These are phyloP conservation scores for Kluyveromyces nonfermentans DNA, from an alignment of 805 yeast genomes.

Conservation along the genomic window DNA sequence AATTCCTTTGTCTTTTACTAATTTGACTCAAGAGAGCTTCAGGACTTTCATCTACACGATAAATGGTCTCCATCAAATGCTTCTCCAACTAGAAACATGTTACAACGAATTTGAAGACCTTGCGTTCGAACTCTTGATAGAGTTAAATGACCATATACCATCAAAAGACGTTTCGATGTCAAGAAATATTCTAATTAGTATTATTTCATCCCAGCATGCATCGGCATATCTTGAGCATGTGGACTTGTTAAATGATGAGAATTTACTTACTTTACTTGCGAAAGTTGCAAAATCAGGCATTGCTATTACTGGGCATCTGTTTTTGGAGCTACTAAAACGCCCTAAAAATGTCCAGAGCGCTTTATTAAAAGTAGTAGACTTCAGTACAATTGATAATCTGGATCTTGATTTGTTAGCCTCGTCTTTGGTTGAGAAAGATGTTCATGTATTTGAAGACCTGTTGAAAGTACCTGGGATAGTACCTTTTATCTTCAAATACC, in stretches of 20 bases:
- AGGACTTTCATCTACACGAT: constrained; percentile 26
- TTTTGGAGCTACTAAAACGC: background rate
- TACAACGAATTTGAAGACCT: constrained; percentile 5
- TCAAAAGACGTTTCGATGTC: background rate
- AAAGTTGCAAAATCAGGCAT: background rate
- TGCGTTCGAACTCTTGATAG: constrained; percentile 5
- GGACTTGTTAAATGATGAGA: background rate
- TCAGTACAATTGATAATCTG: constrained; percentile 8
- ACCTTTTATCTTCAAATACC: background rate
- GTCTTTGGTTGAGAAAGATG: background rate
- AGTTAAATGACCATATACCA: background rate
- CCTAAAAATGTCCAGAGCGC: background rate
- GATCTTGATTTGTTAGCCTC: background rate
- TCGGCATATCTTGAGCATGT: background rate
- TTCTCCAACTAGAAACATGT: constrained; percentile 21
- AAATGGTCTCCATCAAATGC: constrained; percentile 30
- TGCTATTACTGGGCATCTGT: background rate
- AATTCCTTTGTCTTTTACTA: constrained; percentile 5
- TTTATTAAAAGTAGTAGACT: constrained; percentile 6
- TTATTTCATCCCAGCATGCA: background rate
- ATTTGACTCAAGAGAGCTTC: constrained; percentile 4
- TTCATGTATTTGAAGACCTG: background rate
- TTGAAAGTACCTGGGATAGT: background rate
- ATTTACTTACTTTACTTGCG: background rate
- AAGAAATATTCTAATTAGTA: background rate